Evolutionary conservation across 2,329 filamentous ascomycete species (phyloP), one percentile per base, ranked within the genome.

Genomic region (Pseudopithomyces chartarum): DNA sequence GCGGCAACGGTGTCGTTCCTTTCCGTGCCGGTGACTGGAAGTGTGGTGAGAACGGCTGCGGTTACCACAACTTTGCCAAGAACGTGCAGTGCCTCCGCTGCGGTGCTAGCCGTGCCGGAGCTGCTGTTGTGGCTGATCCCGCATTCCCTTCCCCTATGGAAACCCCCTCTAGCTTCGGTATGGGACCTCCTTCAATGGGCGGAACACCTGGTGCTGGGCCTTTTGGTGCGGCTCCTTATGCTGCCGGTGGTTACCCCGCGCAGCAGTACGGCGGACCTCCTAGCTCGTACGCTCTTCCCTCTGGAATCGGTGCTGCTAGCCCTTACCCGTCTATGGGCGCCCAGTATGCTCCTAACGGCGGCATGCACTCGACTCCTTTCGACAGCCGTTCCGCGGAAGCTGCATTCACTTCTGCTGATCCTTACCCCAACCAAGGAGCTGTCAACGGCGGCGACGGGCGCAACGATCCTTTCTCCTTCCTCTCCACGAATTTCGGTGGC

Each of bases 1-100:
- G 92, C 83, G 91, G 92, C 83, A 84, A 91, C 61, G 90, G 90
- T 65, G 90, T 92, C 46, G 95, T 99, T 42, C 95, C 95, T 15
- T 99, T 99, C 89, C 90, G 95, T 71, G 95, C 95, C 54, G 95
- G 95, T 72, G 95, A 99, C 74, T 99, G 95, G 95, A 97, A 97
- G 79, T 99, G 95, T 73, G 95, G 95, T 55, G 95, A 95, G 63
- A 95, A 99, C 73, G 92, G 93, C 36, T 99, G 95, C 75, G 92
- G 91, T 56, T 99, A 99, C 78, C 95, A 99, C 82, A 99, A 99
- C 81, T 99, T 99, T 74, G 95, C 95, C 60, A 99, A 99, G 86
- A 99, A 99, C 70, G 94, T 98, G 56, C 96, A 92, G 79, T 99
- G 95, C 78, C 86, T 99, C 61, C 91, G 95, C 58, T 99, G 95